Evolutionary conservation across 805 yeast species (phyloP).

Genomic region (Sugiyamaella mastotermitis): DNA sequence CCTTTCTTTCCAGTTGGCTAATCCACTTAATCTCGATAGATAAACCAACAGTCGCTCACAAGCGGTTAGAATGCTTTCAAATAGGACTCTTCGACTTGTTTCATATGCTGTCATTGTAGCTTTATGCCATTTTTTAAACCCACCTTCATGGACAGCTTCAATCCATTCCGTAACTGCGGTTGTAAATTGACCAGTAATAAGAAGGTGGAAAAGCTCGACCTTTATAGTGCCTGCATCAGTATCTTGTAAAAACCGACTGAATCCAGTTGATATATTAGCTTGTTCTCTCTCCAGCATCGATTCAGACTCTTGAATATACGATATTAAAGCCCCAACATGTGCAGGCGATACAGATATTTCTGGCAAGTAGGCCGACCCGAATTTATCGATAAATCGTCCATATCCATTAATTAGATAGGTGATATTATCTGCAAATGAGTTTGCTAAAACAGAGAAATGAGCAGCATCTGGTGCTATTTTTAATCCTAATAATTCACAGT

Average conservation of each 20-base stretch:
- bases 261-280: conserved; percentile 22
- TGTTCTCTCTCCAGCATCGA: conserved; percentile 25
- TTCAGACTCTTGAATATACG: conserved; percentile 29
- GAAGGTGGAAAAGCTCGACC: conserved; percentile 34
- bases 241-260: conserved; percentile 16
- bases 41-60: conserved; percentile 43
- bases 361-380: conserved; percentile 28
- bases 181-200: conserved; percentile 45
- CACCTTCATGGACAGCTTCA: conserved; percentile 52
- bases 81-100: conserved; percentile 35
- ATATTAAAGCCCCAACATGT: conserved; percentile 31
- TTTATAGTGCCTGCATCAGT: conserved; percentile 26
- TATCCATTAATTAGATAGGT: too few relatives aligned
- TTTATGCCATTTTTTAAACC: conserved; percentile 42
- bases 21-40: conserved; percentile 39
- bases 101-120: conserved; percentile 42
- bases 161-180: conserved; percentile 41
- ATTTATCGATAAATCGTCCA: conserved; percentile 25
- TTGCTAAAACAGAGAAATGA: not conserved
- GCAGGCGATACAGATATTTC: conserved; percentile 33
- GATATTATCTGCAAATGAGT: not conserved
- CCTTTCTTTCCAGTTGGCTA: conserved; percentile 36
- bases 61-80: conserved; percentile 41
- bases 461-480: conserved; percentile 1
- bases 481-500: not conserved